These are phyloP conservation scores for Candida orba DNA, from an alignment of 805 yeast genomes.

Conservation along the genomic window DNA sequence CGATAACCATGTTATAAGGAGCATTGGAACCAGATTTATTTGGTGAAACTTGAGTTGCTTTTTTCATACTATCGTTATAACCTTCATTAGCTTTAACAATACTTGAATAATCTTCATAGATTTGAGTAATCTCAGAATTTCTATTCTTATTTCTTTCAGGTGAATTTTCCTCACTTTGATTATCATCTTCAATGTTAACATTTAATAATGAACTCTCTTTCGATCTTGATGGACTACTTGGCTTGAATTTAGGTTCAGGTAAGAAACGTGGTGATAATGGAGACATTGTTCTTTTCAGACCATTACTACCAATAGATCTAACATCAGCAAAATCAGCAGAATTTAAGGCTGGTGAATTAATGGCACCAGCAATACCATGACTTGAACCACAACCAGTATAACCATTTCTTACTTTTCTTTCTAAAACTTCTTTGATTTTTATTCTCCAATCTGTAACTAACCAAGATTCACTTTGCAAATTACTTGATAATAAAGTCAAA, in stretches of 20 bases:
- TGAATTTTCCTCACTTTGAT: not conserved
- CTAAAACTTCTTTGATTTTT: slow-evolving; percentile 48
- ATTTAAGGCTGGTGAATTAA: slow-evolving; percentile 40
- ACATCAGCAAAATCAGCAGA: slow-evolving; percentile 26
- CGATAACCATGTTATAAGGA: slow-evolving; percentile 4
- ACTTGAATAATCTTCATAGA: slow-evolving; percentile 26
- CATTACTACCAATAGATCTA: slow-evolving; percentile 7
- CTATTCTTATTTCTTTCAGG: slow-evolving; percentile 9
- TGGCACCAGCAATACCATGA: slow-evolving; percentile 55
- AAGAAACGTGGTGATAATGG: slow-evolving; percentile 32
- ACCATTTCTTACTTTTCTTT: slow-evolving; percentile 47
- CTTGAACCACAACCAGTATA: slow-evolving; percentile 74
- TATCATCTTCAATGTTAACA: slow-evolving; percentile 9
- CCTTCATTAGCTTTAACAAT: slow-evolving; percentile 13
- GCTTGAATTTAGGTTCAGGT: slow-evolving; percentile 26
- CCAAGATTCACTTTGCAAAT: slow-evolving; percentile 40
- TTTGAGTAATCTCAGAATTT: slow-evolving; percentile 26
- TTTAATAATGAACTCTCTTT: slow-evolving; percentile 16
- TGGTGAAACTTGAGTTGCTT: not conserved
- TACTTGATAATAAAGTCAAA: slow-evolving; percentile 34
- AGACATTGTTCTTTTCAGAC: slow-evolving; percentile 21
- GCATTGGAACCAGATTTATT: not conserved
- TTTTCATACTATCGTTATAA: not conserved
- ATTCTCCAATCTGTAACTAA: slow-evolving; percentile 50
- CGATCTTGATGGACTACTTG: slow-evolving; percentile 17